A percentile compares a stretch with the other conserved stretches of the same genome.
These are phyloP conservation scores for Aspergillus tamarii DNA, from an alignment of 2,329 filamentous ascomycete genomes.

Conservation along the genomic window DNA sequence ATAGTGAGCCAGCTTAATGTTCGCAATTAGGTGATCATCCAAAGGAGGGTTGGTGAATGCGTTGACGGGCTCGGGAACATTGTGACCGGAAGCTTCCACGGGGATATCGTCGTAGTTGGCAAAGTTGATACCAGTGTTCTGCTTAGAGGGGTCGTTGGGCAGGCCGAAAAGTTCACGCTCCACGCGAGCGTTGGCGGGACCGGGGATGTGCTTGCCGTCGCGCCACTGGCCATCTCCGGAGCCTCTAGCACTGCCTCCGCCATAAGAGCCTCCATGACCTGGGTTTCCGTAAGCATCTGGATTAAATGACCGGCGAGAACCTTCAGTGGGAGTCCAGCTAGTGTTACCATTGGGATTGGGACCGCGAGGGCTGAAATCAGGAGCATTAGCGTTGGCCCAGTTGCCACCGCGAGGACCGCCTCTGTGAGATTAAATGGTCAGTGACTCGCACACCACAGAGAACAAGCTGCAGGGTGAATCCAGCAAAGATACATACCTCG, in stretches of 20 bases:
- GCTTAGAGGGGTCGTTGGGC: slow-evolving; percentile 88
- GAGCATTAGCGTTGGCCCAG: slow-evolving; percentile 62
- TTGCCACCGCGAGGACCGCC: slow-evolving; percentile 41
- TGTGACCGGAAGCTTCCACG: slow-evolving; percentile 91
- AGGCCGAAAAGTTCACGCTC: slow-evolving; percentile 96
- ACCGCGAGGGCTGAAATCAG: slow-evolving; percentile 57
- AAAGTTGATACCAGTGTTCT: slow-evolving; percentile 99
- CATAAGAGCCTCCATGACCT: slow-evolving; percentile 44
- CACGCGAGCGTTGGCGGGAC: slow-evolving; percentile 81
- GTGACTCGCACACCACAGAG: not conserved
- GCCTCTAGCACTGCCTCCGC: slow-evolving; percentile 66
- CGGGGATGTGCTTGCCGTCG: slow-evolving; percentile 94
- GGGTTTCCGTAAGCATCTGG: slow-evolving; percentile 65
- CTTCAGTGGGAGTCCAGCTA: slow-evolving; percentile 40
- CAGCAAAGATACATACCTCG: slow-evolving; percentile 36
- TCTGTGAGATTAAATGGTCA: slow-evolving; percentile 24
- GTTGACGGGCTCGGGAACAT: slow-evolving; percentile 89
- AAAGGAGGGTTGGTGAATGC: slow-evolving; percentile 93
- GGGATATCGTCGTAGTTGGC: slow-evolving; percentile 99
- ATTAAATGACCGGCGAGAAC: slow-evolving; percentile 56
- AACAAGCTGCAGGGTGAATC: not conserved
- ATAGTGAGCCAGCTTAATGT: slow-evolving; percentile 94
- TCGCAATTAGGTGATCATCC: slow-evolving; percentile 87
- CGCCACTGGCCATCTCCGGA: slow-evolving; percentile 96
- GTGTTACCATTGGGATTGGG: slow-evolving; percentile 45